A percentile compares a stretch with the other conserved stretches of the same genome.
Conservation (phyloP, 768 basidiomycete genomes). For the Phanerochaete carnosa region DNA sequence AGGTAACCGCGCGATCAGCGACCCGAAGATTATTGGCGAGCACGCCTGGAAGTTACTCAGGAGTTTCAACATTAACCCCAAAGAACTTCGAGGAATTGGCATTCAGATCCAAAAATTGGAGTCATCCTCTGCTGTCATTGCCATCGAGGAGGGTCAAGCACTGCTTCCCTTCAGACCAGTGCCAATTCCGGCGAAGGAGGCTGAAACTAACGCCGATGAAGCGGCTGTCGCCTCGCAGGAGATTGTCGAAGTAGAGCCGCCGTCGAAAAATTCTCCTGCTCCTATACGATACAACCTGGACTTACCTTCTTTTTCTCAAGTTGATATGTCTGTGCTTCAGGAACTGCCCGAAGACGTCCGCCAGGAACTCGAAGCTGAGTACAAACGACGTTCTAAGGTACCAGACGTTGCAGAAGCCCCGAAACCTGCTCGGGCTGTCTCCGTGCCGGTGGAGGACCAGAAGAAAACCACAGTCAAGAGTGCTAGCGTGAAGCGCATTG, state of each 20-base stretch:
- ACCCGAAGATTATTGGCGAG: conserved; percentile 66
- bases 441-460: background rate
- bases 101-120: conserved; percentile 92
- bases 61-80: conserved; percentile 73
- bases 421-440: conserved; percentile 3
- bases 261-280: background rate
- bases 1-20: conserved; percentile 69
- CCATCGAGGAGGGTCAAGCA: conserved; percentile 50
- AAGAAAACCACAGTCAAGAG: conserved; percentile 28
- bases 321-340: conserved; percentile 67
- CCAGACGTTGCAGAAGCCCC: conserved; percentile 29
- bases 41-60: conserved; percentile 75
- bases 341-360: conserved; percentile 70
- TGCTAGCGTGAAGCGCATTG: conserved; percentile 53
- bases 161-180: conserved; percentile 53
- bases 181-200: conserved; percentile 10
- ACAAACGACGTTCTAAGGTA: conserved; percentile 56
- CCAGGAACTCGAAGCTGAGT: conserved; percentile 65
- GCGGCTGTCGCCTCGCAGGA: no score
- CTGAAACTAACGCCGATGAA: no score
- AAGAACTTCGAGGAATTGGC: conserved; percentile 88
- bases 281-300: conserved; percentile 23
- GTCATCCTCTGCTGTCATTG: conserved; percentile 31
- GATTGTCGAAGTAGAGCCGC: conserved; percentile 10
- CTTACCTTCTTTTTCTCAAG: conserved; percentile 72